These are phyloP conservation scores for Arthrobotrys sinensis DNA, from an alignment of 2,329 filamentous ascomycete genomes.

Conservation along the genomic window DNA sequence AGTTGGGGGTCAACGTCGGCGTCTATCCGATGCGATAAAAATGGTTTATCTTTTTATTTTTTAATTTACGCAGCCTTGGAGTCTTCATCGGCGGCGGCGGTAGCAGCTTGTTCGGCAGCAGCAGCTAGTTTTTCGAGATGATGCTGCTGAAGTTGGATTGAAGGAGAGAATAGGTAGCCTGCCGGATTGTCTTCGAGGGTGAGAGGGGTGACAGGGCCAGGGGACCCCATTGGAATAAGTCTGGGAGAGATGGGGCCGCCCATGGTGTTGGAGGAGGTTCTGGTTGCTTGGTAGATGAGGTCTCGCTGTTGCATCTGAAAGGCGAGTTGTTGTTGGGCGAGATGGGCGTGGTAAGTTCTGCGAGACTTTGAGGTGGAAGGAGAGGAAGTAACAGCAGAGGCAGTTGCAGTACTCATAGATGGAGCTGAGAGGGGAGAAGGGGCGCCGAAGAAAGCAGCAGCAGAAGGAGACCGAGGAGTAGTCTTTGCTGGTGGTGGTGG, in stretches of 20 bases:
- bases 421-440: slow-evolving; percentile 24
- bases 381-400: background rate
- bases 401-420: slow-evolving; percentile 9
- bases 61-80: slow-evolving; percentile 57
- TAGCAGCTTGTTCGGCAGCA: slow-evolving; percentile 66
- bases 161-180: slow-evolving; percentile 55
- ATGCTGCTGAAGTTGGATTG: slow-evolving; percentile 47
- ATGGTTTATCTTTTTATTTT: slow-evolving; percentile 64
- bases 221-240: slow-evolving; percentile 64
- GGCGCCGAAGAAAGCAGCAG: slow-evolving; percentile 30
- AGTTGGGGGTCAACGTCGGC: background rate
- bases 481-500: background rate
- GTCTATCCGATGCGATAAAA: background rate
- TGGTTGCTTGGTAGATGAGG: slow-evolving; percentile 64
- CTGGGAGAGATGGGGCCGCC: slow-evolving; percentile 63
- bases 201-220: slow-evolving; percentile 64
- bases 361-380: background rate
- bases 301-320: slow-evolving; percentile 64
- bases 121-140: slow-evolving; percentile 60
- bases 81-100: slow-evolving; percentile 62
- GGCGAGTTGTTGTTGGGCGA: slow-evolving; percentile 64
- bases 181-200: slow-evolving; percentile 62
- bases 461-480: slow-evolving; percentile 27
- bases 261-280: slow-evolving; percentile 60
- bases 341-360: slow-evolving; percentile 61